Evolutionary conservation across 208 protist species (phyloP).

Genomic region (Vickermania spadyakhi): DNA sequence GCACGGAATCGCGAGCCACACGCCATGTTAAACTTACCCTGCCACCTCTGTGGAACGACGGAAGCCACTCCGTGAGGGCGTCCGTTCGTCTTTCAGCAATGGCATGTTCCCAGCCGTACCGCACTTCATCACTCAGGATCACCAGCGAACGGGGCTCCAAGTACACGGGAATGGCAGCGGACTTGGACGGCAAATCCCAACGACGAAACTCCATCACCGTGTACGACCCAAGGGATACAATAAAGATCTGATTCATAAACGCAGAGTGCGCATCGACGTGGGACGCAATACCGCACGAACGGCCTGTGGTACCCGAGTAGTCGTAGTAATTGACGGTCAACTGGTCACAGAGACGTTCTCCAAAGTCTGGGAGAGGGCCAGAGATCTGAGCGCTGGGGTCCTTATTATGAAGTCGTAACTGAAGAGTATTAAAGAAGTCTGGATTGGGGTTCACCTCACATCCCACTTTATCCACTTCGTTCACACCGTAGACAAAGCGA

Average conservation of each 20-base stretch:
- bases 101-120: slow-evolving; percentile 72
- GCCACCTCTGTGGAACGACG: slow-evolving; percentile 25
- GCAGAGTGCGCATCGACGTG: slow-evolving; percentile 72
- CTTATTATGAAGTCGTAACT: slow-evolving; percentile 30
- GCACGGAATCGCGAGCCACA: slow-evolving; percentile 18
- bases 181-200: slow-evolving; percentile 20
- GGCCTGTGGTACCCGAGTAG: slow-evolving; percentile 18
- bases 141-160: slow-evolving; percentile 47
- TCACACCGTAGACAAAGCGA: slow-evolving; percentile 65
- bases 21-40: slow-evolving; percentile 75
- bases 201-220: slow-evolving; percentile 71
- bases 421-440: slow-evolving; percentile 65
- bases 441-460: slow-evolving; percentile 38
- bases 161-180: slow-evolving; percentile 20
- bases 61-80: slow-evolving; percentile 42
- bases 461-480: slow-evolving; percentile 34
- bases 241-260: slow-evolving; percentile 38
- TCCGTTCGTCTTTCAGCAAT: slow-evolving; percentile 64
- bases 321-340: slow-evolving; percentile 82
- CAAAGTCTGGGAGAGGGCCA: slow-evolving; percentile 10
- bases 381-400: slow-evolving; percentile 22
- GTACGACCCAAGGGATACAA: slow-evolving; percentile 74
- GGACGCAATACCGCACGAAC: slow-evolving; percentile 45
- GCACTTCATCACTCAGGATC: slow-evolving; percentile 47
- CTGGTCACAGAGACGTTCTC: slow-evolving; percentile 31